phyloP scores from a whole-genome alignment of 148 eudicot species.

The Fagopyrum tataricum region DNA sequence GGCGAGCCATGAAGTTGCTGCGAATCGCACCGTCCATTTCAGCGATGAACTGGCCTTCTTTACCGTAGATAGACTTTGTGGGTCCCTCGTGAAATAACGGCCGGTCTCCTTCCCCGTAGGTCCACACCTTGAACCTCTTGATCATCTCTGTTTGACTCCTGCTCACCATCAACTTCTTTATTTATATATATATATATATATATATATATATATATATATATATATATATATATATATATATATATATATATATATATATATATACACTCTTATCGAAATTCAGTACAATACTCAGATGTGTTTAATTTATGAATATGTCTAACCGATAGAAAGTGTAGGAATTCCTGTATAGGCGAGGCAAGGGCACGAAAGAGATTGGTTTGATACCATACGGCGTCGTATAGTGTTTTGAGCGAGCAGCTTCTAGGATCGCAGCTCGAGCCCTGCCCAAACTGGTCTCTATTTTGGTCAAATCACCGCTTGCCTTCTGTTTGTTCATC shows the following conservation, averaged over 20 bases:
- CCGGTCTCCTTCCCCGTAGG: slow-evolving; percentile 40
- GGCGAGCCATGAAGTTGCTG: slow-evolving; percentile 24
- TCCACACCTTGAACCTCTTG: slow-evolving; percentile 40
- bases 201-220: too few species aligned
- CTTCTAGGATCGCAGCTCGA: slow-evolving; percentile 12
- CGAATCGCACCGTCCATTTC: slow-evolving; percentile 27
- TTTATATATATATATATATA: too few species aligned
- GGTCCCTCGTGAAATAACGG: slow-evolving; percentile 43
- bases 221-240: too few species aligned
- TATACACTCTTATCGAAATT: background rate
- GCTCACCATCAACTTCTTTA: too few species aligned
- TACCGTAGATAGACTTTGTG: slow-evolving; percentile 27
- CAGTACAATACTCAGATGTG: too few species aligned
- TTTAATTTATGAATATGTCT: too few species aligned
- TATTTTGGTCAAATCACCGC: background rate
- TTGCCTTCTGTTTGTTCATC: background rate
- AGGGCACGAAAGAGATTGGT: slow-evolving; percentile 1
- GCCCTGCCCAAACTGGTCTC: slow-evolving; percentile 4
- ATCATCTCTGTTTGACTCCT: slow-evolving; percentile 49
- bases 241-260: too few species aligned
- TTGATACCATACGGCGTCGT: background rate
- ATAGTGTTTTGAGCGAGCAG: slow-evolving; percentile 2
- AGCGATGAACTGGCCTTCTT: slow-evolving; percentile 43
- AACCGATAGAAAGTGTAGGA: slow-evolving; percentile 10
- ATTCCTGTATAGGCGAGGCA: slow-evolving; percentile 6